These are phyloP conservation scores for Sungouiella thailandica DNA, from an alignment of 805 yeast genomes.

Conservation along the genomic window DNA sequence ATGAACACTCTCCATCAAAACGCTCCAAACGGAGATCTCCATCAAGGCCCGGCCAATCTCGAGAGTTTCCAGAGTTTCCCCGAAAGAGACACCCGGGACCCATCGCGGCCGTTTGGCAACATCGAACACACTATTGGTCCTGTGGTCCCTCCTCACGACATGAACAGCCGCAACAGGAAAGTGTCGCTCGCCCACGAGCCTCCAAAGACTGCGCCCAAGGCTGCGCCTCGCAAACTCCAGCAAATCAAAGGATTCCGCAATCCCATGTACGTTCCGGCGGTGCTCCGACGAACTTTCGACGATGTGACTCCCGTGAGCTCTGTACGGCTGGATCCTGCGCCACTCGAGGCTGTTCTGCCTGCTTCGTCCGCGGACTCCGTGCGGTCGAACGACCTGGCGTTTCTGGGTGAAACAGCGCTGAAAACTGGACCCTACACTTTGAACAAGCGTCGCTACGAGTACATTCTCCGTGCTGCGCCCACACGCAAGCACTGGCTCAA, in stretches of 20 bases:
- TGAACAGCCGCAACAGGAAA: conserved; percentile 17
- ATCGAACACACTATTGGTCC: conserved; percentile 3
- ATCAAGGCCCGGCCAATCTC: no score
- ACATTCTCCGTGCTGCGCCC: conserved; percentile 37
- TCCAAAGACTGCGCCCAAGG: conserved; percentile 6
- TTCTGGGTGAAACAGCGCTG: conserved; percentile 23
- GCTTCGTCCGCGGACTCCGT: conserved; percentile 20
- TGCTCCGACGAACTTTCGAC: conserved; percentile 45
- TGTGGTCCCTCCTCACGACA: conserved; percentile 20
- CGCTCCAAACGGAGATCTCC: no score
- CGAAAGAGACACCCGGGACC: background rate
- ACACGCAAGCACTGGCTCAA: conserved; percentile 69
- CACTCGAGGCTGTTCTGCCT: background rate
- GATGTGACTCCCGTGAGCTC: conserved; percentile 4
- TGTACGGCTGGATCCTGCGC: background rate
- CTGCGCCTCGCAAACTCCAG: conserved; percentile 38
- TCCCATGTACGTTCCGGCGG: conserved; percentile 90
- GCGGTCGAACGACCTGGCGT: conserved; percentile 28
- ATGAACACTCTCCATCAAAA: no score
- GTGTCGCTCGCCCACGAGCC: conserved; percentile 1
- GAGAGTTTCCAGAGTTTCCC: no score
- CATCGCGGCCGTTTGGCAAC: background rate
- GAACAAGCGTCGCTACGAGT: conserved; percentile 20
- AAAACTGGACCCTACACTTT: conserved; percentile 10
- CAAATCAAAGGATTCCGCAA: conserved; percentile 78